Conservation (phyloP, 352 stramenopile species). For the Phytophthora pini region DNA sequence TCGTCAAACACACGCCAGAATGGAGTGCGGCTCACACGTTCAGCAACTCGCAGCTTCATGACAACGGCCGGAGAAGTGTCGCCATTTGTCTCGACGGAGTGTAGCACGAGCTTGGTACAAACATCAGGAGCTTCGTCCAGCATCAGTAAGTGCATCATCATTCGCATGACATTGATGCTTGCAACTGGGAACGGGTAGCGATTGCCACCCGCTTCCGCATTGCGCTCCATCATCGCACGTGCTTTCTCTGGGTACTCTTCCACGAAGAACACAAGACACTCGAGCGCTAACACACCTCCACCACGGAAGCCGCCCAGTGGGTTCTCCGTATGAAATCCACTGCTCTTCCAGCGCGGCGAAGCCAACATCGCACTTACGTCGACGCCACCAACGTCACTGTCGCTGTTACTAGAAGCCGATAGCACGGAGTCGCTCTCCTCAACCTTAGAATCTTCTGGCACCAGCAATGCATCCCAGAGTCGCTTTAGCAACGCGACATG, state of each 20-base stretch:
- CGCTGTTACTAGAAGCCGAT: constrained; percentile 24
- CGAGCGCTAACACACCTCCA: constrained; percentile 73
- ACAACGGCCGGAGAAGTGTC: constrained; percentile 51
- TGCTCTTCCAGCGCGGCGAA: constrained; percentile 70
- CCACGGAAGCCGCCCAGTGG: constrained; percentile 80
- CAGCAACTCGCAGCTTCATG: constrained; percentile 77
- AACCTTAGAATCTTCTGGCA: constrained; percentile 28
- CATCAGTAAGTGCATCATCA: constrained; percentile 87
- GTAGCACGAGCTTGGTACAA: constrained; percentile 77
- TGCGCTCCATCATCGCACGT: constrained; percentile 76
- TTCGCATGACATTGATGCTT: constrained; percentile 87
- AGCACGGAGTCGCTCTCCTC: constrained; percentile 29
- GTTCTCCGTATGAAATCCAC: constrained; percentile 85
- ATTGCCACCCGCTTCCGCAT: constrained; percentile 72
- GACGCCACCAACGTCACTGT: constrained; percentile 37
- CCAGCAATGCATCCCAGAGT: constrained; percentile 72
- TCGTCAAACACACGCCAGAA: constrained; percentile 88
- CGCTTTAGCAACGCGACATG: constrained; percentile 72
- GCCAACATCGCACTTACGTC: constrained; percentile 60
- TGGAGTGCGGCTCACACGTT: constrained; percentile 78
- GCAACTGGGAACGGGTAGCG: constrained; percentile 86
- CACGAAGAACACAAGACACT: constrained; percentile 78
- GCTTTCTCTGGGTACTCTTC: constrained; percentile 85
- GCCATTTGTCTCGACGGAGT: constrained; percentile 38
- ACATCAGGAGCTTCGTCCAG: constrained; percentile 75